Evolutionary conservation across 805 yeast genomes (phyloP), one percentile per base, ranked within the genome.

Genomic region (Suhomyces faveliae): DNA sequence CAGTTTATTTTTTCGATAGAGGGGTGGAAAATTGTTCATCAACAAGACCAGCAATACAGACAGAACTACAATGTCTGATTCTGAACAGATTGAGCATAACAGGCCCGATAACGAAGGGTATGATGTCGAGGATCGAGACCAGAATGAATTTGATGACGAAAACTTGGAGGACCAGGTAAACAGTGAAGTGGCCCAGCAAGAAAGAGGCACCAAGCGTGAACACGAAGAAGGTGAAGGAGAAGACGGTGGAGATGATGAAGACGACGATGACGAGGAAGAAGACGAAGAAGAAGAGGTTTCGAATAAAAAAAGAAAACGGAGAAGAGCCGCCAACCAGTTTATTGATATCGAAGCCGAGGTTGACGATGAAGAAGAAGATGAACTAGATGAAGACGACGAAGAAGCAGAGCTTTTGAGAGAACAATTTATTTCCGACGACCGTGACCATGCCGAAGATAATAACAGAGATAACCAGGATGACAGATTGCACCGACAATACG

Each of bases 341-440:
- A 78, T 94, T 70, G 99, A 94, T 87, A 96, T 94, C 46, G 98
- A 94, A 75, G 99, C 97, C 50, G 98, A 92, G 67, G 99, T 94
- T 49, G 96, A 92, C 66, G 98, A 92, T 51, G 98, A 94, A 56
- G 98, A 94, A 47, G 98, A 92, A 55, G 95, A 87, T 38, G 82
- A 84, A 24, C 92, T 89, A 52, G 98, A 91, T 51, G 78, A 73
- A 49, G 98, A 90, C 42, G 98, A 92, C 53, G 98, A 86, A 56
- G 88, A 83, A 56, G 91, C 95, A n/a, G 97, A 87, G 24, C 43
- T 88, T 24, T 81, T 86, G 40, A 81, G 89, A 59, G 95, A 86
- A 63, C 92, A 89, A 61, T 87, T 87, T 62, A 82, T 87, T 54
- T 82, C 88, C 1, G 87, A 81, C 53, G 96, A 88, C 54, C 87